These are phyloP conservation scores for Discostella stelligeroides DNA, from an alignment of 108 stramenopile species.

Conservation along the genomic window DNA sequence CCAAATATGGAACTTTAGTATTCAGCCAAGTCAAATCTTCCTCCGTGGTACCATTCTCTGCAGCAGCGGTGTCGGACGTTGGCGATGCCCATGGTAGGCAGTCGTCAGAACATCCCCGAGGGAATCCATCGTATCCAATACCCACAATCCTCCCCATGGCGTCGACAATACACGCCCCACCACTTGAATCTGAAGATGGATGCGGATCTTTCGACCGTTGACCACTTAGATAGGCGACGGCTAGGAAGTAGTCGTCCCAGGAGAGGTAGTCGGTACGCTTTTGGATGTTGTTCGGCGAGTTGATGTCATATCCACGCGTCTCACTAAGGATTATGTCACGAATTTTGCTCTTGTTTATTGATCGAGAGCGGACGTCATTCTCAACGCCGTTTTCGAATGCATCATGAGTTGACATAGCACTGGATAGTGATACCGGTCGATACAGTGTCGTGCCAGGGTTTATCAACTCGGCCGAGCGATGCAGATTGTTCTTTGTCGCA, in stretches of 20 bases:
- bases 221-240: slow-evolving; percentile 86
- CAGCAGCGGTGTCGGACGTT: slow-evolving; percentile 7
- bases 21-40: slow-evolving; percentile 71
- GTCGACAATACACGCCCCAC: slow-evolving; percentile 83
- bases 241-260: slow-evolving; percentile 99
- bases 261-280: slow-evolving; percentile 64
- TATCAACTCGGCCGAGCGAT: too few species aligned
- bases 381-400: too few species aligned
- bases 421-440: too few species aligned
- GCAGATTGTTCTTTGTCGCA: too few species aligned
- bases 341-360: too few species aligned
- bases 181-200: slow-evolving; percentile 53
- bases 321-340: slow-evolving; percentile 27
- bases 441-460: too few species aligned
- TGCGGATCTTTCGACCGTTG: slow-evolving; percentile 94
- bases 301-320: slow-evolving; percentile 43
- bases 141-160: slow-evolving; percentile 88
- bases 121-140: slow-evolving; percentile 98
- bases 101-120: slow-evolving; percentile 89
- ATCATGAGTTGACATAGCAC: too few species aligned
- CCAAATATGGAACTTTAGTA: slow-evolving; percentile 92
- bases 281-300: slow-evolving; percentile 26
- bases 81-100: slow-evolving; percentile 80
- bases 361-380: too few species aligned
- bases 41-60: slow-evolving; percentile 6